Percentiles rank a stretch among this genome's conserved stretches.
These are phyloP conservation scores for Fusarium buharicum DNA, from an alignment of 2,329 filamentous ascomycete species.

Conservation along the genomic window DNA sequence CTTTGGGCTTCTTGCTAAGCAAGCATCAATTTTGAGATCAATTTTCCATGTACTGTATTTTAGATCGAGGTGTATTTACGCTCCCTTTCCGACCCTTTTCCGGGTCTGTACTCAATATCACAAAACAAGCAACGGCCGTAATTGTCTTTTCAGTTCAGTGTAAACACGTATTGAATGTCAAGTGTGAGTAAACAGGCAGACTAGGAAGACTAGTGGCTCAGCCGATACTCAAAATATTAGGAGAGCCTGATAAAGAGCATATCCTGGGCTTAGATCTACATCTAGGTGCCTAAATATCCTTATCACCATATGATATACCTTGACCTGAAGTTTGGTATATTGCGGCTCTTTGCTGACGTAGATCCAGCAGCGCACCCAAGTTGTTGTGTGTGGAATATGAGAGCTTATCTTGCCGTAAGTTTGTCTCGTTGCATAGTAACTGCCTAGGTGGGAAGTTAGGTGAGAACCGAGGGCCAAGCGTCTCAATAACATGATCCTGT, in stretches of 20 bases:
- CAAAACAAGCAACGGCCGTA: conserved; percentile 9
- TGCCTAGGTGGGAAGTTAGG: too few relatives aligned
- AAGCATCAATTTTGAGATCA: conserved; percentile 33
- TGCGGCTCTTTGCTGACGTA: too few relatives aligned
- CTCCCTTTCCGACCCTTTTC: conserved; percentile 20
- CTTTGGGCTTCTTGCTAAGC: conserved; percentile 32
- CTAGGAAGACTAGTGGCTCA: too few relatives aligned
- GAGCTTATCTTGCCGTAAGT: not conserved
- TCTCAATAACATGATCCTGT: conserved; percentile 8
- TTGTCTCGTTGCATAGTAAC: not conserved
- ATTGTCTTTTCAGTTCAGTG: not conserved
- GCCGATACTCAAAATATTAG: too few relatives aligned
- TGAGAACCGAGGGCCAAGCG: not conserved
- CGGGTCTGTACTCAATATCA: conserved; percentile 12
- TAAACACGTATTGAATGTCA: not conserved
- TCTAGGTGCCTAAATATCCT: too few relatives aligned
- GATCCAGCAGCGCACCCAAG: too few relatives aligned
- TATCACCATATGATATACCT: too few relatives aligned
- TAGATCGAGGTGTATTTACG: conserved; percentile 38
- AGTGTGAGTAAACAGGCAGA: too few relatives aligned
- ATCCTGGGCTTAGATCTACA: too few relatives aligned
- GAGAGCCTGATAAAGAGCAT: too few relatives aligned
- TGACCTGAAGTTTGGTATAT: too few relatives aligned
- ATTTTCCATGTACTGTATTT: conserved; percentile 40
- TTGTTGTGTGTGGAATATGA: too few relatives aligned